Evolutionary conservation across 176 grass and related monocot genomes (phyloP), one percentile per base, ranked within the genome.

Genomic region (Pharus latifolius): DNA sequence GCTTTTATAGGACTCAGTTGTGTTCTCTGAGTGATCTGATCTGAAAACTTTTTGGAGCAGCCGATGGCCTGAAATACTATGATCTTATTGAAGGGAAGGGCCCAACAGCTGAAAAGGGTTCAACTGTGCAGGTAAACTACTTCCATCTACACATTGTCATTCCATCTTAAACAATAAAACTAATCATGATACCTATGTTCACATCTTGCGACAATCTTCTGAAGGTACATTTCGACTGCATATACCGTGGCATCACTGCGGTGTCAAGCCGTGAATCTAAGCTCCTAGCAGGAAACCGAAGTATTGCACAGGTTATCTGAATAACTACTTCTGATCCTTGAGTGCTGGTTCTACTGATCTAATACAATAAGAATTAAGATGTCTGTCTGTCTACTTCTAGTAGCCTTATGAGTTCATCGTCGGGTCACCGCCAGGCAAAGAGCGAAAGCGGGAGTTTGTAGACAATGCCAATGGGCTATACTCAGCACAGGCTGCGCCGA

Each of bases 391-490:
- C 70, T 85, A 79, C 69, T 79, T 97, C 67, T 98, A 83, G 84
- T 93, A 93, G 94, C 94, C 94, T 80, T 98, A 98, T 51, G 84
- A 90, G 78, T 98, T 98, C 85, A 98, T 43, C 47, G 94, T 98
- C 24, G 87, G 94, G 15, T 88, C 94, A 1, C 65, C 78, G 53
- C 94, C 89, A 3, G 89, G 94, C 2, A 98, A 98, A 67, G 89
- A 98, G 67, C 68, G 89, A 34, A 98, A 98, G 67, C 81, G 87
- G 17, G 89, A 98, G 7, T 98, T 98, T 37, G 94, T 63, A 8
- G 94, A 98, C 49, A 98, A 78, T 14, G 74, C 87, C 48, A 98
- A 98, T 49, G 89, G 84, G 40, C 52, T 98, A 60, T 98, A 80
- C 88, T 98, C 89, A 14, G 84, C 84, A 1, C 89, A 98, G 72